Evolutionary conservation across 441 rosid genomes (phyloP).

Genomic region (Bruguiera hainesii): DNA sequence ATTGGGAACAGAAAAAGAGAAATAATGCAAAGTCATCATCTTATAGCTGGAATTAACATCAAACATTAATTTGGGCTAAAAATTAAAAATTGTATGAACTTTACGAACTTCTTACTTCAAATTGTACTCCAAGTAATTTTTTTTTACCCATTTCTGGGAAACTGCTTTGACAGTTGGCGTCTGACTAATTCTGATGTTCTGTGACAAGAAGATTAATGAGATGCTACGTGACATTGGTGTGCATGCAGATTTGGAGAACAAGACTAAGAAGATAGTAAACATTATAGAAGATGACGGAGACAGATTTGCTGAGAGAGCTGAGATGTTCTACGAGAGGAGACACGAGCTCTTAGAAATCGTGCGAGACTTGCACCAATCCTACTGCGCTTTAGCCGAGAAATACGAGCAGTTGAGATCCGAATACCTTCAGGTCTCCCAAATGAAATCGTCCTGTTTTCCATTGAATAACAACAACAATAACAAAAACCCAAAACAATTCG

Average conservation of each 20-base stretch:
- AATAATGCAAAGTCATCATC: no score
- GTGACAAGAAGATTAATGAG: no score
- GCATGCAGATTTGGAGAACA: slow-evolving; percentile 48
- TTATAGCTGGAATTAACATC: no score
- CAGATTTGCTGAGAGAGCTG: slow-evolving; percentile 52
- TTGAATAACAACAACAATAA: background rate
- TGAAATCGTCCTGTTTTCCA: slow-evolving; percentile 11
- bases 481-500: slow-evolving; percentile 5
- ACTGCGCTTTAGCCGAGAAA: slow-evolving; percentile 41
- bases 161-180: no score
- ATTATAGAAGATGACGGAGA: slow-evolving; percentile 49
- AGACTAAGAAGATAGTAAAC: slow-evolving; percentile 38
- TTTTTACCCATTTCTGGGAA: no score
- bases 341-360: slow-evolving; percentile 45
- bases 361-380: slow-evolving; percentile 40
- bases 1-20: no score
- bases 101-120: no score
- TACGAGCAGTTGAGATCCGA: slow-evolving; percentile 35
- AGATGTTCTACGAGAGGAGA: slow-evolving; percentile 47
- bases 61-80: no score
- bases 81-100: no score
- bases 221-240: background rate
- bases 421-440: slow-evolving; percentile 4
- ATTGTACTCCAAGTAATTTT: no score
- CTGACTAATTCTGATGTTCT: no score